phyloP scores from a whole-genome alignment of 2,329 filamentous ascomycete species.

The Diaporthe citriasiana region DNA sequence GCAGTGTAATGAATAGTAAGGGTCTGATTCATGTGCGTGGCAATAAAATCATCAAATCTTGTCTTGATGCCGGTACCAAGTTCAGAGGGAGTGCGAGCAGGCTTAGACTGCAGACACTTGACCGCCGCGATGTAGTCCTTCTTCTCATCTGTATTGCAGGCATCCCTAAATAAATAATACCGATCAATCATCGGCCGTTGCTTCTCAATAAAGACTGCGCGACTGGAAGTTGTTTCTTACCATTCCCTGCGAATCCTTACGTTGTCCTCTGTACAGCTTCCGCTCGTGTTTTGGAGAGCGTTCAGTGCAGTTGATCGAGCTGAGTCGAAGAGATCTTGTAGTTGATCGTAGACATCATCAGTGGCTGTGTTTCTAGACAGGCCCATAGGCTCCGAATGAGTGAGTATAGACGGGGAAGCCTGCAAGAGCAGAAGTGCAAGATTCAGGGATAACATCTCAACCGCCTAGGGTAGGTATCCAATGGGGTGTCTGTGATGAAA shows the following conservation, averaged over 20 bases:
- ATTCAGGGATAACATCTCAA: background rate
- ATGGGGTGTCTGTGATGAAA: background rate
- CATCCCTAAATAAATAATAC: background rate
- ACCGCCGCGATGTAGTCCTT: constrained; percentile 48
- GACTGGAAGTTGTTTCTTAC: background rate
- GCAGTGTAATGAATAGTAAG: constrained; percentile 33
- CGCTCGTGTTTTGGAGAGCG: background rate
- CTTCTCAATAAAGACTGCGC: background rate
- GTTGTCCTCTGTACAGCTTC: background rate
- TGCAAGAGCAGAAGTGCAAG: constrained; percentile 17
- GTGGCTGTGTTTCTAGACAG: background rate
- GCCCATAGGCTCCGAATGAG: background rate
- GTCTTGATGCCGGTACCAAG: constrained; percentile 50
- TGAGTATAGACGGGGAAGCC: background rate
- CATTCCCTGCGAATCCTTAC: constrained; percentile 15
- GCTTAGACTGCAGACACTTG: constrained; percentile 48
- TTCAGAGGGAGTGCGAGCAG: constrained; percentile 45
- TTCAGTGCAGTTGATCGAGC: background rate
- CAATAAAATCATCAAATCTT: constrained; percentile 52
- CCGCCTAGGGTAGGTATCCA: background rate
- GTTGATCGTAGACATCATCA: background rate
- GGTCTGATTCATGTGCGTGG: constrained; percentile 44
- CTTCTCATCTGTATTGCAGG: background rate
- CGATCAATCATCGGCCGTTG: background rate
- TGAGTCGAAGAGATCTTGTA: constrained; percentile 4